phyloP scores from a whole-genome alignment of 805 yeast species.

The Schwanniomyces vanrijiae region DNA sequence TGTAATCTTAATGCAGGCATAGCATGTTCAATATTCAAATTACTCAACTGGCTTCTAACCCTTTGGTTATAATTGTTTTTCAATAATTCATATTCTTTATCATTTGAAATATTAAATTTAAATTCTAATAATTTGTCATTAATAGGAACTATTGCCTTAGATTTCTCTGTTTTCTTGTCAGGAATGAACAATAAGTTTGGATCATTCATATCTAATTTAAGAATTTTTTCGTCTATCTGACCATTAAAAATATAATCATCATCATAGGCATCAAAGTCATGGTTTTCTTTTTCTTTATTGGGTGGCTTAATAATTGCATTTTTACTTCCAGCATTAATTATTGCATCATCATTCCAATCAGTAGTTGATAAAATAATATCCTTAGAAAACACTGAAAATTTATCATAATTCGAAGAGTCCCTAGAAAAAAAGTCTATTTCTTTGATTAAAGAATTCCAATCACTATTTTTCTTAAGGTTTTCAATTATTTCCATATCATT shows the following conservation, averaged over 20 bases:
- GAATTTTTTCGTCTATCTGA: constrained; percentile 35
- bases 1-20: constrained; percentile 84
- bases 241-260: constrained; percentile 82
- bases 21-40: constrained; percentile 87
- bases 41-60: constrained; percentile 89
- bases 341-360: constrained; percentile 73
- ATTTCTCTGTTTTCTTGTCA: constrained; percentile 20
- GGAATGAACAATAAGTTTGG: constrained; percentile 71
- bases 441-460: constrained; percentile 14
- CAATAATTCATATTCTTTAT: constrained; percentile 76
- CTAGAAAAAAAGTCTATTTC: constrained; percentile 31
- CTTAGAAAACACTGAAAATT: constrained; percentile 44
- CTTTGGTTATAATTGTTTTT: constrained; percentile 87
- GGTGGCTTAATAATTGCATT: constrained; percentile 8
- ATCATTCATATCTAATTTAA: constrained; percentile 83
- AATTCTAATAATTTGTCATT: constrained; percentile 53
- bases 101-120: constrained; percentile 86
- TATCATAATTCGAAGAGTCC: constrained; percentile 36
- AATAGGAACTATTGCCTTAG: constrained; percentile 47
- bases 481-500: constrained; percentile 32
- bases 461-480: constrained; percentile 20
- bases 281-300: constrained; percentile 17
- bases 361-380: constrained; percentile 67
- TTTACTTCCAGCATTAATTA: constrained; percentile 49
- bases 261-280: constrained; percentile 41